Evolutionary conservation across 2,329 filamentous ascomycete species (phyloP).

Genomic region (Ascochyta fabae): DNA sequence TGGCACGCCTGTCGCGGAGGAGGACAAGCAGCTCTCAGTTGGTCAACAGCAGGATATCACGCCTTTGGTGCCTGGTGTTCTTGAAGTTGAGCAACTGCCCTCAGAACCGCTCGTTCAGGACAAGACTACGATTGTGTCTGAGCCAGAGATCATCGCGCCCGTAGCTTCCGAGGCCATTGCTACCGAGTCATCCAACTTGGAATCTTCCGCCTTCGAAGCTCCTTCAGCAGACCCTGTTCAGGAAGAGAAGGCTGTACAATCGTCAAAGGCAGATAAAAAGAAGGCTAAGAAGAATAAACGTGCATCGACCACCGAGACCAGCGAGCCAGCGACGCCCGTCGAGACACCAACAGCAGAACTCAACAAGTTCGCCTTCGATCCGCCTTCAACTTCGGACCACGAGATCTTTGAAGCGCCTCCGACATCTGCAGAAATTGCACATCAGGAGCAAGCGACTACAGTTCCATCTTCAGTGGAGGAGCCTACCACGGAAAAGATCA

Average conservation of each 20-base stretch:
- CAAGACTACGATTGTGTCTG: not conserved
- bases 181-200: not conserved
- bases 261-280: conserved; percentile 21
- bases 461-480: not conserved
- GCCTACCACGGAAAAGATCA: not conserved
- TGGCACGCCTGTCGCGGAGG: conserved; percentile 1
- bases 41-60: not conserved
- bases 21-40: not conserved
- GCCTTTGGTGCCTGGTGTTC: not conserved
- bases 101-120: not conserved
- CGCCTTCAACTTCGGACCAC: not conserved
- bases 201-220: not conserved
- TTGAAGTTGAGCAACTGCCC: not conserved
- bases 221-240: not conserved
- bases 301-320: conserved; percentile 9
- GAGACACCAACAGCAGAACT: conserved; percentile 14
- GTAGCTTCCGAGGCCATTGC: not conserved
- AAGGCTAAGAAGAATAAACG: conserved; percentile 21
- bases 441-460: not conserved
- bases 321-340: conserved; percentile 5
- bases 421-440: not conserved
- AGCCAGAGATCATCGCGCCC: not conserved
- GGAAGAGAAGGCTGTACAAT: not conserved
- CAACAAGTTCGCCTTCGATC: not conserved
- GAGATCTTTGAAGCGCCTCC: not conserved